Evolutionary conservation across 2,329 filamentous ascomycete species (phyloP), one percentile per base, ranked within the genome.

Genomic region (Phyllachora maydis): DNA sequence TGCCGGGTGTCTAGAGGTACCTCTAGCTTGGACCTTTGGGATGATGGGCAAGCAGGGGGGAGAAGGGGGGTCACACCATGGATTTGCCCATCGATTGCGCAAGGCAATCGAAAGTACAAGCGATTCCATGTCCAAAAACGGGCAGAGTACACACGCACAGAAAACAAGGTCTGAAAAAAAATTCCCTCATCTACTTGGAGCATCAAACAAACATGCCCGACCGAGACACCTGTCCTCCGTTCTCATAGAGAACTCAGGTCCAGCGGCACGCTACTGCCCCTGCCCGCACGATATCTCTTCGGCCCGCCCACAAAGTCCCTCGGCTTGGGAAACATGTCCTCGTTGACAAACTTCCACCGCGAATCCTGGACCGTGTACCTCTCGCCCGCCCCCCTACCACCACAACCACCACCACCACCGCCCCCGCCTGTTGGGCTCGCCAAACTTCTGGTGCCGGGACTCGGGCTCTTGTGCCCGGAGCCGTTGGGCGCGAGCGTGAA

Each of bases 191-290:
- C n/a, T n/a, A n/a, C n/a, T n/a, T n/a, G n/a, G n/a, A n/a, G n/a
- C n/a, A n/a, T n/a, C n/a, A n/a, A n/a, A n/a, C n/a, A n/a, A n/a
- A n/a, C n/a, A n/a, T n/a, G n/a, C n/a, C n/a, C n/a, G n/a, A n/a
- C n/a, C n/a, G n/a, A n/a, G n/a, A n/a, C n/a, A n/a, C n/a, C n/a
- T n/a, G n/a, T 18, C 16, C n/a, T 7, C 16, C 15, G 5, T 22
- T n/a, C 20, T 22, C 12, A 50, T 21, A 74, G 58, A 9, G 60
- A 55, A 33, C 56, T 66, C 41, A 98, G 48, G 53, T 95, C 79
- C 36, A 95, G 54, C 15, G 88, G 88, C 35, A 95, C 83, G 54
- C 78, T 93, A 50, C 82, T 93, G 16, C 82, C 85, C 41, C 85
- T 65, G 6, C 88, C 88, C 17, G 88, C 88, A 31, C 85, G 62